Evolutionary conservation across 257 asterid genomes (phyloP).

Genomic region (Solanum chiquidenum): DNA sequence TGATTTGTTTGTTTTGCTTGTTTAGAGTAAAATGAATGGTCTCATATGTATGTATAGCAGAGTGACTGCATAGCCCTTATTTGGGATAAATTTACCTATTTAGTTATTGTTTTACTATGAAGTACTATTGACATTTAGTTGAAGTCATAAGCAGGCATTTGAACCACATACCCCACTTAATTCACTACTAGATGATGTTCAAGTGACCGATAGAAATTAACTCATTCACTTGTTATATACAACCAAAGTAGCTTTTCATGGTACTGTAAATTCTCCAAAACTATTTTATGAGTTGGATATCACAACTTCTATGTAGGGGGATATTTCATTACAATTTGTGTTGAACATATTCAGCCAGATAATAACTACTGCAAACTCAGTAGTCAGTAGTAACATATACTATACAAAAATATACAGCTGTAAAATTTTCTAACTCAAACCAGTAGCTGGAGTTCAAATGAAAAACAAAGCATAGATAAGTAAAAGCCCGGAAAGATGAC

Average conservation of each 20-base stretch:
- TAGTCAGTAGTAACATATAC: not conserved
- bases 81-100: too few species aligned
- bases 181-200: too few species aligned
- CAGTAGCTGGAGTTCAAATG: not conserved
- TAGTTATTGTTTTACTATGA: too few species aligned
- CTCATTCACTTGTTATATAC: too few species aligned
- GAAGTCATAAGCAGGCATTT: too few species aligned
- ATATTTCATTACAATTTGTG: not conserved
- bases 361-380: not conserved
- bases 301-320: not conserved
- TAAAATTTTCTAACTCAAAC: not conserved
- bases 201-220: too few species aligned
- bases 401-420: not conserved
- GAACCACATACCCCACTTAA: not conserved
- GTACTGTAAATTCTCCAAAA: not conserved
- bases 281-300: not conserved
- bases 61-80: too few species aligned
- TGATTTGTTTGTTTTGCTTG: too few species aligned
- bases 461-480: not conserved
- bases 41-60: too few species aligned
- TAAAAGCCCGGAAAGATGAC: not conserved
- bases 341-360: not conserved
- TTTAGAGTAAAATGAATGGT: too few species aligned
- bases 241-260: too few species aligned
- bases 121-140: too few species aligned